These are phyloP conservation scores for Lablab purpureus DNA, from an alignment of 306 rosid species.

Conservation along the genomic window DNA sequence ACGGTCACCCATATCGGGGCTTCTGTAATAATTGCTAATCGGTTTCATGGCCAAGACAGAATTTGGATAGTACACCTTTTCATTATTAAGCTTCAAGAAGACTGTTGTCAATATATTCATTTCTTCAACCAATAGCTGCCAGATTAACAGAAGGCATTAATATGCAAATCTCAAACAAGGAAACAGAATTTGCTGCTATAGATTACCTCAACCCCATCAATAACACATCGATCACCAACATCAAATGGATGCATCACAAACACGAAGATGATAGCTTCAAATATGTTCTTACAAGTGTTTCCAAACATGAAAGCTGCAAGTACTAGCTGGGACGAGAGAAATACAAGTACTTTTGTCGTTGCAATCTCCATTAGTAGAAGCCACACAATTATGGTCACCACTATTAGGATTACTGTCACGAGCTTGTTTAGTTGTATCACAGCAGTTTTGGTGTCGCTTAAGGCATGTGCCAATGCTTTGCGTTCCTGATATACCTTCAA, in stretches of 20 bases:
- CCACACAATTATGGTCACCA: slow-evolving; percentile 71
- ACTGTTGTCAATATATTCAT: slow-evolving; percentile 92
- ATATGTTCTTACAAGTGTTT: slow-evolving; percentile 88
- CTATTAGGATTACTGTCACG: slow-evolving; percentile 57
- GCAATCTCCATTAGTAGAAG: slow-evolving; percentile 90
- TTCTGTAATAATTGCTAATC: slow-evolving; percentile 86
- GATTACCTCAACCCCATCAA: slow-evolving; percentile 84
- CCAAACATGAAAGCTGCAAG: slow-evolving; percentile 86
- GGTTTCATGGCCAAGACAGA: slow-evolving; percentile 82
- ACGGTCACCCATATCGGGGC: slow-evolving; percentile 80
- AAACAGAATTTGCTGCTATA: slow-evolving; percentile 6
- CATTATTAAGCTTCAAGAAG: slow-evolving; percentile 83
- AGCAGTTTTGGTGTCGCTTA: slow-evolving; percentile 91
- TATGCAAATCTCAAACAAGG: slow-evolving; percentile 14
- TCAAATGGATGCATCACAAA: slow-evolving; percentile 98
- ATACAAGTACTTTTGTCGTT: slow-evolving; percentile 80
- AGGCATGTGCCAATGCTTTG: slow-evolving; percentile 82
- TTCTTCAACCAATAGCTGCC: slow-evolving; percentile 91
- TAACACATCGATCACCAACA: slow-evolving; percentile 89
- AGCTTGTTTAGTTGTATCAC: slow-evolving; percentile 85
- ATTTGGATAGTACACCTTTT: slow-evolving; percentile 91
- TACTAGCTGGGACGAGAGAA: slow-evolving; percentile 81
- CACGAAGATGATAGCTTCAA: slow-evolving; percentile 89
- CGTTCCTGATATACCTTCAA: slow-evolving; percentile 86
- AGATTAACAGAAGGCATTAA: slow-evolving; percentile 28